These are phyloP conservation scores for Cryptosporidium ryanae DNA, from an alignment of 169 alveolate species.

Conservation along the genomic window DNA sequence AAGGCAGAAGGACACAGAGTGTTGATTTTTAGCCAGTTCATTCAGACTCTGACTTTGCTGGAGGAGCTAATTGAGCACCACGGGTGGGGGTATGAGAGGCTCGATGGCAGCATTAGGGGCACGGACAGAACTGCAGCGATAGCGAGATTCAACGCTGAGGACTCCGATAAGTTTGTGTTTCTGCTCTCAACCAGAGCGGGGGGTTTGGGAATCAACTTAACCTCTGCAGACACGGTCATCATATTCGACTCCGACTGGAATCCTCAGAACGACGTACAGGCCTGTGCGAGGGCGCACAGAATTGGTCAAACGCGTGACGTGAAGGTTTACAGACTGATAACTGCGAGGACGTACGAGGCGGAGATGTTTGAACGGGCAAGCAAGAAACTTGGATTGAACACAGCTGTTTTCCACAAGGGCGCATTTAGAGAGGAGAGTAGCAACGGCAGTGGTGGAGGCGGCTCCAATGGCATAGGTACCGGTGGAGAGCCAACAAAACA, in stretches of 20 bases:
- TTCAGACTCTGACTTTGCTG: slow-evolving; percentile 87
- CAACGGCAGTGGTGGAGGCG: slow-evolving; percentile 4
- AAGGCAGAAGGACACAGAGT: slow-evolving; percentile 88
- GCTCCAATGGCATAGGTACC: slow-evolving; percentile 58
- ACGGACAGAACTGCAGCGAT: slow-evolving; percentile 84
- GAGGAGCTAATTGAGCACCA: slow-evolving; percentile 87
- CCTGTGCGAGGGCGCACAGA: slow-evolving; percentile 95
- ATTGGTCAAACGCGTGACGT: slow-evolving; percentile 93
- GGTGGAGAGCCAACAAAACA: slow-evolving; percentile 77
- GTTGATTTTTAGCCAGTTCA: slow-evolving; percentile 90
- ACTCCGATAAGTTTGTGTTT: slow-evolving; percentile 86
- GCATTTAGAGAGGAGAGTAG: slow-evolving; percentile 79
- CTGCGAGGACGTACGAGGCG: slow-evolving; percentile 92
- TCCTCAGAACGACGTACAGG: slow-evolving; percentile 94
- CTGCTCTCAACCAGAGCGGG: slow-evolving; percentile 93
- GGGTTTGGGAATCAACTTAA: slow-evolving; percentile 94
- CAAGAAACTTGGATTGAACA: slow-evolving; percentile 90
- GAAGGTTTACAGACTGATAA: slow-evolving; percentile 90
- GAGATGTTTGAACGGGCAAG: slow-evolving; percentile 93
- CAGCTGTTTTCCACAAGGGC: slow-evolving; percentile 91
- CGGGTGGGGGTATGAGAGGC: slow-evolving; percentile 85
- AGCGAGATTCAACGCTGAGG: slow-evolving; percentile 86
- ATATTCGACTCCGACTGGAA: slow-evolving; percentile 96
- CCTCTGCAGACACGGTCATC: slow-evolving; percentile 94
- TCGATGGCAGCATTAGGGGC: slow-evolving; percentile 90